Base-by-base conservation (phyloP, 1,139 yeast species). In the Meyerozyma guilliermondii region DNA sequence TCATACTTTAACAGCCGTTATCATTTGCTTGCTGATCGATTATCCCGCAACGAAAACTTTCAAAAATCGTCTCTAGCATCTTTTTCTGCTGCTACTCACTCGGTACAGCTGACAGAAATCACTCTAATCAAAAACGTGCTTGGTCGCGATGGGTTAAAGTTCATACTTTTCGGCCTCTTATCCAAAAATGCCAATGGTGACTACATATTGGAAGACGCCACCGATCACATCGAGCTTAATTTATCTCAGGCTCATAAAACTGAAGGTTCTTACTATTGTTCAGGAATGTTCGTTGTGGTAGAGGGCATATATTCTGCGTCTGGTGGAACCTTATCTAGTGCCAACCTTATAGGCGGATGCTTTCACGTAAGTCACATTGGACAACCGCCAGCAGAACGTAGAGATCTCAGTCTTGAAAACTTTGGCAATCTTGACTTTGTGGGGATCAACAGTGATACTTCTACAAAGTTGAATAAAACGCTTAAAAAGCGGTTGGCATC, bases 341-440 rank as follows among this genome's bases (percentile, higher is more conserved):
- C 60, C 16, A 57, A 61, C 41, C 63, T 66, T 31, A 60, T 67
- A 24, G 72, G 74, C 23, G 78, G 78, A 3, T 65, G 71, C 40
- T 89, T 92, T 55, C 80, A 84, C 49, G 95, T 86, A 1, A 76
- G 86, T 30, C 77, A 85, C 11, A 71, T 91, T 42, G 87, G 87
- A 1, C 96, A 88, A 46, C 98, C 98, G 1, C 91, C 95, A 0
- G 84, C 89, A 3, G 98, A 92, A 58, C 71, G 78, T 50, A 69
- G 98, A 46, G 82, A 76, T 13, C 60, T 56, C 1, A 73, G 94
- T 0, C 58, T 82, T 43, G 91, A 83, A 34, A 81, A 83, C 1
- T 83, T 80, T 48, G 97, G 96, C 1, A 76, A 84, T 52, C 57
- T 87, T 20, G 98, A 92, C 59, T 83, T 88, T 51, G 67, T 86